Conservation (phyloP, 495 filamentous ascomycete species). For the Neurospora africana region DNA sequence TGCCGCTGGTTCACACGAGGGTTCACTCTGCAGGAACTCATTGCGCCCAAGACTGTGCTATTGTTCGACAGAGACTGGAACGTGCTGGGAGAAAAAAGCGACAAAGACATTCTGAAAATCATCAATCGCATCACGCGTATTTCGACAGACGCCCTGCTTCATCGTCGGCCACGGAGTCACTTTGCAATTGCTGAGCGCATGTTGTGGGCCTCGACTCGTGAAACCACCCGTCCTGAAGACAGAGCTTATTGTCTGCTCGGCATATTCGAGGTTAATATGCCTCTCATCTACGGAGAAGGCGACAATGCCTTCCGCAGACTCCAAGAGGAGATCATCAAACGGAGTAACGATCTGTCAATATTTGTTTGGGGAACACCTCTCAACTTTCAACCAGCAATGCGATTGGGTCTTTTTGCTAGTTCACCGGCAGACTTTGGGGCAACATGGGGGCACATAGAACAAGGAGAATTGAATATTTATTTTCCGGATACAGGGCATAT, state of each 20-base stretch:
- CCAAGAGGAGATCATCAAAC: slow-evolving; percentile 1
- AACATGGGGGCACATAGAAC: not conserved
- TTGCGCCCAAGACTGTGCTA: slow-evolving; percentile 20
- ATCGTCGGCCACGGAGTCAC: not conserved
- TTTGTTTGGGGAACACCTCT: not conserved
- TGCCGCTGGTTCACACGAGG: slow-evolving; percentile 27
- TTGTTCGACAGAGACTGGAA: slow-evolving; percentile 16
- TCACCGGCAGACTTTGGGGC: not conserved
- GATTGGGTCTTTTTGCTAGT: not conserved
- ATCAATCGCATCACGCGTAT: not conserved
- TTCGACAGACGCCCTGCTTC: not conserved
- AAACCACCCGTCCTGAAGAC: slow-evolving; percentile 1
- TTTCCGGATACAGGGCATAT: no score
- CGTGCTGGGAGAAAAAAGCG: not conserved
- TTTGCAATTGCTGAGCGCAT: not conserved
- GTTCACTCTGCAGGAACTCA: slow-evolving; percentile 32
- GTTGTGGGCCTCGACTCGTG: not conserved
- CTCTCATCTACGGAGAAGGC: slow-evolving; percentile 5
- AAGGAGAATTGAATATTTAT: no score
- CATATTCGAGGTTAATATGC: slow-evolving; percentile 5
- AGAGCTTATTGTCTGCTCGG: not conserved
- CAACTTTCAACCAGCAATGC: not conserved
- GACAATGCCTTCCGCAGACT: not conserved
- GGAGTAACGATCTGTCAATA: not conserved
- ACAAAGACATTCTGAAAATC: not conserved